Conservation (phyloP, 2,329 filamentous ascomycete species). For the Monosporascus sp. region DNA sequence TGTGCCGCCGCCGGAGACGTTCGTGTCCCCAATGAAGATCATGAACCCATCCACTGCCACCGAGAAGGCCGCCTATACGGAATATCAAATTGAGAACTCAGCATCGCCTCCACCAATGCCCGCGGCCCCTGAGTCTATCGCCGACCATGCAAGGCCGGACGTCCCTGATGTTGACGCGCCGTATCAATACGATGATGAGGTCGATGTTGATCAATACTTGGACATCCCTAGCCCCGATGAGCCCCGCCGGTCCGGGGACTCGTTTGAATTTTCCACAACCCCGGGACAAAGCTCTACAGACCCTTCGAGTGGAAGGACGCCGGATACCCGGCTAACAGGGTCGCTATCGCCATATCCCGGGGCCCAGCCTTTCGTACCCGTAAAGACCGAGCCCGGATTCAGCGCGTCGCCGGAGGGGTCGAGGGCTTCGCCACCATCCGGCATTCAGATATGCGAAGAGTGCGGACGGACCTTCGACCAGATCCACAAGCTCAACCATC, state of each 20-base stretch:
- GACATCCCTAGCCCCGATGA: conserved; percentile 25
- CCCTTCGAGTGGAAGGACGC: conserved; percentile 26
- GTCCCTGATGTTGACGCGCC: conserved; percentile 1
- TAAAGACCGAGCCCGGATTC: conserved; percentile 18
- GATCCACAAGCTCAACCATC: conserved; percentile 56
- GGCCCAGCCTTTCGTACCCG: conserved; percentile 8
- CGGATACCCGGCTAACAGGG: conserved; percentile 24
- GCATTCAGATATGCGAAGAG: conserved; percentile 31
- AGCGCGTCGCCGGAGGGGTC: conserved; percentile 22
- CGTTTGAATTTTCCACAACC: conserved; percentile 23
- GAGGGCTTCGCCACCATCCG: conserved; percentile 15
- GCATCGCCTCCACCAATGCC: conserved; percentile 22
- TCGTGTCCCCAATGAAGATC: conserved; percentile 28
- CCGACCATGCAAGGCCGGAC: conserved; percentile 15
- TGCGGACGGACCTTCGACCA: conserved; percentile 48
- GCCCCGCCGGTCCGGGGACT: conserved; percentile 22
- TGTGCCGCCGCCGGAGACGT: conserved; percentile 19
- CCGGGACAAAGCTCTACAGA: conserved; percentile 25
- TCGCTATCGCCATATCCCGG: conserved; percentile 25
- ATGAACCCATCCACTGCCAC: conserved; percentile 26
- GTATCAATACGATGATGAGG: conserved; percentile 9
- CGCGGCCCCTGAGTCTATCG: conserved; percentile 16
- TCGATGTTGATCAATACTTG: conserved; percentile 21
- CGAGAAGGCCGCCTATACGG: conserved; percentile 27
- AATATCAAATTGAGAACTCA: conserved; percentile 28